Evolutionary conservation across 1,284 basidiomycete genomes (phyloP).

Genomic region (Rhodotorula sp.): DNA sequence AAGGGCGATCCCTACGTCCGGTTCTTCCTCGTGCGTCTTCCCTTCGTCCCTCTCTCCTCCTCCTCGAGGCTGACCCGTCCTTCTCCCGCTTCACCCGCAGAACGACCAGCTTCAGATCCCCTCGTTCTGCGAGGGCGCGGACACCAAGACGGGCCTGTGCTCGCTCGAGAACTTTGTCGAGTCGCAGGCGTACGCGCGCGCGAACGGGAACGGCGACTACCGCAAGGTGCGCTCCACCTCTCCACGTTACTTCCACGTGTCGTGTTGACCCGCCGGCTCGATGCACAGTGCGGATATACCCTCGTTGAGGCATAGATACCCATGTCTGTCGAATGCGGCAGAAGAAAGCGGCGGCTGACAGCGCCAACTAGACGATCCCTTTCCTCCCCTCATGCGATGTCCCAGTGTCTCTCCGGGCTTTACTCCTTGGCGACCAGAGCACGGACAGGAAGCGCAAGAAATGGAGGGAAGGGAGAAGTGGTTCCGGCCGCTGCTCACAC

Average conservation of each 20-base stretch:
- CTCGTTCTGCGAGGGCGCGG: not conserved
- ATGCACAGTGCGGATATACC: not conserved
- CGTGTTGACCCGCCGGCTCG: not conserved
- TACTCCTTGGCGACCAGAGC: no score
- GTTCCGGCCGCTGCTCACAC: no score
- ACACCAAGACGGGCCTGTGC: constrained; percentile 1
- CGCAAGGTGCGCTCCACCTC: not conserved
- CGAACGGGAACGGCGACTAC: constrained; percentile 13
- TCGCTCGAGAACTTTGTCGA: not conserved
- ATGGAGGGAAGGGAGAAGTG: no score
- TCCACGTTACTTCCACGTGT: no score
- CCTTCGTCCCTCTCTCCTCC: no score
- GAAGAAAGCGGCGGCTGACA: no score
- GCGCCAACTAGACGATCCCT: no score
- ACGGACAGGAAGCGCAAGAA: no score
- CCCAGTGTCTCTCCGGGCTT: no score
- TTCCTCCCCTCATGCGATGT: no score
- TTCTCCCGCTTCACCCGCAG: not conserved
- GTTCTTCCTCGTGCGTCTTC: constrained; percentile 6
- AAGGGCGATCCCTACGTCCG: not conserved
- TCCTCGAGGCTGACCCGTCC: not conserved
- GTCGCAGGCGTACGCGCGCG: constrained; percentile 3
- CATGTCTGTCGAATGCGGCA: no score
- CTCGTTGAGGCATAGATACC: no score
- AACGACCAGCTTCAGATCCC: constrained; percentile 24